Conservation (phyloP, 1,139 yeast species). For the Yamadazyma trypodendri region DNA sequence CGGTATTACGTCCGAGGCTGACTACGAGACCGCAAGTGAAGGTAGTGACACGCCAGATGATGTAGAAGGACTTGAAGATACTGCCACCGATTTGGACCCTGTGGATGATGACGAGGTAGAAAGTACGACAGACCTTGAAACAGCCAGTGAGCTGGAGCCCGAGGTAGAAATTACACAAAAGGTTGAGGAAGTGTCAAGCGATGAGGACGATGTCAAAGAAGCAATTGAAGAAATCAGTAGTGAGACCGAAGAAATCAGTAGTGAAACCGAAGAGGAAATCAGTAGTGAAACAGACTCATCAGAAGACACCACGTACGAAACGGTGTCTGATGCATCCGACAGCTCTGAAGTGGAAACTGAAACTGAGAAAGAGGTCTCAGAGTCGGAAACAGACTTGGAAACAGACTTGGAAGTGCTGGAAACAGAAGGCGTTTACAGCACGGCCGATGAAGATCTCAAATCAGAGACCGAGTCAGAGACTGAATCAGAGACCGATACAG, state of each 20-base stretch:
- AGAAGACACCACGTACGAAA: conserved; percentile 6
- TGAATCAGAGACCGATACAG: conserved; percentile 8
- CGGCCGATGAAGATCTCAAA: conserved; percentile 4
- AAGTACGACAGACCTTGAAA: conserved; percentile 4
- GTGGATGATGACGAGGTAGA: not conserved
- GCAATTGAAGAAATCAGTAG: too few relatives aligned
- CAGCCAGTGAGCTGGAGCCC: conserved; percentile 5
- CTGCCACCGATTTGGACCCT: not conserved
- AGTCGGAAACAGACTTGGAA: conserved; percentile 2
- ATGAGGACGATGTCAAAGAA: not conserved
- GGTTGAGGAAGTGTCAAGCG: not conserved
- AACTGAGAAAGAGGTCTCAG: conserved; percentile 7
- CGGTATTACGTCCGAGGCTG: not conserved
- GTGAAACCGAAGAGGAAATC: too few relatives aligned
- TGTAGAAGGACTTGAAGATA: too few relatives aligned
- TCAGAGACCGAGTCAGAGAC: conserved; percentile 5
- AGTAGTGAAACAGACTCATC: too few relatives aligned
- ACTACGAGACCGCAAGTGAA: not conserved
- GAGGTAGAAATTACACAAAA: not conserved
- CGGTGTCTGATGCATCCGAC: conserved; percentile 5
- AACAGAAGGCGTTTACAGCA: conserved; percentile 2
- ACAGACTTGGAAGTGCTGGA: not conserved
- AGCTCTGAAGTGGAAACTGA: conserved; percentile 1
- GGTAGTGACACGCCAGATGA: conserved; percentile 2
- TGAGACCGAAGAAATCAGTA: too few relatives aligned